phyloP scores from a whole-genome alignment of 495 filamentous ascomycete genomes.

The Penicillium ochrochloron region DNA sequence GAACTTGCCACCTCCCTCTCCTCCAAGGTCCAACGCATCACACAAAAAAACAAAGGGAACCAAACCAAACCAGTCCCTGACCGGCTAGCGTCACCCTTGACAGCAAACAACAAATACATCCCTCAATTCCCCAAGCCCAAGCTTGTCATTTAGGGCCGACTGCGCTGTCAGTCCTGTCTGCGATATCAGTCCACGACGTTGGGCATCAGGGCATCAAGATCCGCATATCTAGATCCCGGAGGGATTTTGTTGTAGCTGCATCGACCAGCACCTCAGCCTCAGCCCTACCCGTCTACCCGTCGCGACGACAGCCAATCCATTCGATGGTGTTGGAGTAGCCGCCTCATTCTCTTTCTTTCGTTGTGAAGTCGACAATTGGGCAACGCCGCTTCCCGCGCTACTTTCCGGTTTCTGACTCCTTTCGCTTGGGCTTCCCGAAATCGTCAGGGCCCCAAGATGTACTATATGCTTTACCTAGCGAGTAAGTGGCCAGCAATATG shows the following conservation, averaged over 20 bases:
- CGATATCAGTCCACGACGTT: slow-evolving; percentile 26
- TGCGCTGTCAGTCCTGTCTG: slow-evolving; percentile 5
- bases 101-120: slow-evolving; percentile 4
- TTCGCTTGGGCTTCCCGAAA: not conserved
- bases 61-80: not conserved
- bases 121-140: not conserved
- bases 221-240: slow-evolving; percentile 25
- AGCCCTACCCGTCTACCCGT: slow-evolving; percentile 28
- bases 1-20: slow-evolving; percentile 1
- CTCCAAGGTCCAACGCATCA: not conserved
- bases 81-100: not conserved
- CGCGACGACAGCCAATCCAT: slow-evolving; percentile 25
- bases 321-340: slow-evolving; percentile 41
- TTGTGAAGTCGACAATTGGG: slow-evolving; percentile 35
- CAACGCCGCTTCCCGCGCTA: slow-evolving; percentile 21
- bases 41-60: not conserved
- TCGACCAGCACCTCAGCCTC: slow-evolving; percentile 19
- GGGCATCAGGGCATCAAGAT: slow-evolving; percentile 37
- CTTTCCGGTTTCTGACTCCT: slow-evolving; percentile 20
- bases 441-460: slow-evolving; percentile 47
- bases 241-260: slow-evolving; percentile 16
- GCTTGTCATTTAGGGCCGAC: not conserved
- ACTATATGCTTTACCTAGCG: slow-evolving; percentile 71
- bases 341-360: slow-evolving; percentile 28
- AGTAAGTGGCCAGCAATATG: slow-evolving; percentile 52